These are phyloP conservation scores for Kodamaea anthophila DNA, from an alignment of 1,139 yeast species.

Conservation along the genomic window DNA sequence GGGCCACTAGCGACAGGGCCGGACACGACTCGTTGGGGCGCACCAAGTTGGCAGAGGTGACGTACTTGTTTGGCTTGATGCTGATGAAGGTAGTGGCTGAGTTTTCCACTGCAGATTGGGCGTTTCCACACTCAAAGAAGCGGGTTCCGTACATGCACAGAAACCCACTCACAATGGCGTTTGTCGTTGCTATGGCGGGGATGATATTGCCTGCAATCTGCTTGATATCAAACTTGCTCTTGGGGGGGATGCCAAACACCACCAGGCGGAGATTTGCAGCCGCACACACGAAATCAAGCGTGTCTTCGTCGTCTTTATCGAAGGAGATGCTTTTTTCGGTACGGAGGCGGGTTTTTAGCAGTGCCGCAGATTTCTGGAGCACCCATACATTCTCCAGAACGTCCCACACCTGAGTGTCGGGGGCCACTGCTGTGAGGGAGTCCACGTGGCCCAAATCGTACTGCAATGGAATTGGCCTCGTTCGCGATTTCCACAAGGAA, in stretches of 20 bases:
- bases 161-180: conserved; percentile 90
- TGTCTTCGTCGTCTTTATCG: conserved; percentile 93
- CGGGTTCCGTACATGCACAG: conserved; percentile 64
- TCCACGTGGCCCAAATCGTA: no score
- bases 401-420: conserved; percentile 63
- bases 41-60: conserved; percentile 56
- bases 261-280: conserved; percentile 78
- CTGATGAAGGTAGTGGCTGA: conserved; percentile 61
- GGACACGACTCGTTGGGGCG: conserved; percentile 66
- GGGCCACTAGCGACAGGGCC: conserved; percentile 60
- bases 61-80: conserved; percentile 60
- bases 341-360: conserved; percentile 45
- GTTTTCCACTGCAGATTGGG: conserved; percentile 10
- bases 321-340: conserved; percentile 53
- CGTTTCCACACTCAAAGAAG: conserved; percentile 30
- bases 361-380: conserved; percentile 43
- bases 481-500: conserved; percentile 71
- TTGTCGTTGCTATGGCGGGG: conserved; percentile 97
- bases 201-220: conserved; percentile 96
- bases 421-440: conserved; percentile 9
- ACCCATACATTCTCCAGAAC: conserved; percentile 59
- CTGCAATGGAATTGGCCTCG: conserved; percentile 58
- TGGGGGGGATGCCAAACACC: conserved; percentile 65
- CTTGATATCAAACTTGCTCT: conserved; percentile 82
- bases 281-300: conserved; percentile 80